These are phyloP conservation scores for Boletellus deceptivus DNA, from an alignment of 1,284 basidiomycete species.

Conservation along the genomic window DNA sequence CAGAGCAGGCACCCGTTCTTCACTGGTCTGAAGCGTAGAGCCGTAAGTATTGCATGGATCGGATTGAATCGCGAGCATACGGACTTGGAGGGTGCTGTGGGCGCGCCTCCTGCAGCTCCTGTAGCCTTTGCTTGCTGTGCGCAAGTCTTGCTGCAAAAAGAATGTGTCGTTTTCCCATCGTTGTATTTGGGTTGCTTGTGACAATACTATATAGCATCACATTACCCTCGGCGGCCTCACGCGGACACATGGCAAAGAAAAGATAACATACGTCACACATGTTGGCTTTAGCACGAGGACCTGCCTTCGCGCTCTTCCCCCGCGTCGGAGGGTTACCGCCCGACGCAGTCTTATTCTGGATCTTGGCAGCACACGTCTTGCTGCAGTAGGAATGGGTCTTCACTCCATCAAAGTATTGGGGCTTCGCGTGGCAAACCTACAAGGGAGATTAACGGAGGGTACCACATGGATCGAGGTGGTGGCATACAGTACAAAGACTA, in stretches of 20 bases:
- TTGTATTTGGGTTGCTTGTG: slow-evolving; percentile 51
- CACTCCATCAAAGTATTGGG: slow-evolving; percentile 44
- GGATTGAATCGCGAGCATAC: slow-evolving; percentile 22
- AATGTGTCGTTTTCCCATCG: slow-evolving; percentile 51
- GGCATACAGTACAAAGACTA: slow-evolving; percentile 31
- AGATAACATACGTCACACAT: slow-evolving; percentile 32
- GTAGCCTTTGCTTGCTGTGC: slow-evolving; percentile 44
- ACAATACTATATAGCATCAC: slow-evolving; percentile 35
- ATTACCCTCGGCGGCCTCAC: slow-evolving; percentile 9
- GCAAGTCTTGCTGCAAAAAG: slow-evolving; percentile 59
- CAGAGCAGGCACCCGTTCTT: slow-evolving; percentile 59
- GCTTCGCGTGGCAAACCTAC: slow-evolving; percentile 48
- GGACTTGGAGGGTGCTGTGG: slow-evolving; percentile 32
- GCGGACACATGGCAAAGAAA: neutral
- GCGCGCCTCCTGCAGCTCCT: slow-evolving; percentile 26
- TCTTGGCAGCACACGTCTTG: slow-evolving; percentile 35
- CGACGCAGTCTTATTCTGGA: slow-evolving; percentile 23
- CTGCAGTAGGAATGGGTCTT: slow-evolving; percentile 40
- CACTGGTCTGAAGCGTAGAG: slow-evolving; percentile 47
- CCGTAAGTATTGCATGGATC: slow-evolving; percentile 46
- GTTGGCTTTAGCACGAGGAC: slow-evolving; percentile 23
- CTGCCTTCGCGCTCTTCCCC: slow-evolving; percentile 23
- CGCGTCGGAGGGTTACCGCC: slow-evolving; percentile 17
- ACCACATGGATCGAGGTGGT: slow-evolving; percentile 4
- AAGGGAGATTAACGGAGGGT: slow-evolving; percentile 7